These are phyloP conservation scores for Hordeum marinum DNA, from an alignment of 176 grass and related monocot species.

Conservation along the genomic window DNA sequence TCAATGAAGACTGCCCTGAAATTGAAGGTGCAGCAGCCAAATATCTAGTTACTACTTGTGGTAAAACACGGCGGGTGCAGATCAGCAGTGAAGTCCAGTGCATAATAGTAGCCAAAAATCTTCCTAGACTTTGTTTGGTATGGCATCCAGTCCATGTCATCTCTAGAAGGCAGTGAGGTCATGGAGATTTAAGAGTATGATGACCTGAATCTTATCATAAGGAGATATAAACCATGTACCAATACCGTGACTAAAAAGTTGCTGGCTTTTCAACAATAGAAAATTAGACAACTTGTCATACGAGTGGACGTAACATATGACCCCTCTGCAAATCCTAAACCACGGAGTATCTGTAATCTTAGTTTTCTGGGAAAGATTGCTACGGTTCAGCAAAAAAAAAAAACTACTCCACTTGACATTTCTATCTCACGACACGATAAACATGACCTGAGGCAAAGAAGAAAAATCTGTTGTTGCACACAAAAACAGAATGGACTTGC, in stretches of 20 bases:
- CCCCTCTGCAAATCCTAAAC: neutral
- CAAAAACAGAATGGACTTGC: neutral
- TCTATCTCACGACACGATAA: neutral
- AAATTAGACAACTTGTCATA: neutral
- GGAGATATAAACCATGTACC: neutral
- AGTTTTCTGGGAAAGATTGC: neutral
- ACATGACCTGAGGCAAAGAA: neutral
- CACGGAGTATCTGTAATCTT: neutral
- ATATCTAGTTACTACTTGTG: neutral
- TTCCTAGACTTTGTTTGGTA: neutral
- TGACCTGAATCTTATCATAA: neutral
- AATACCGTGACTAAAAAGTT: neutral
- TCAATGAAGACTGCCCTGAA: neutral
- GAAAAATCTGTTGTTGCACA: neutral
- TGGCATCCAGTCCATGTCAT: neutral
- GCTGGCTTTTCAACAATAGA: neutral
- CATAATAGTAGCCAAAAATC: neutral
- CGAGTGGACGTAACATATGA: neutral
- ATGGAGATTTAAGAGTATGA: neutral
- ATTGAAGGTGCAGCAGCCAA: conserved; percentile 4
- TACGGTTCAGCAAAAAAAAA: no score
- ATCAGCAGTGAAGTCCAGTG: neutral
- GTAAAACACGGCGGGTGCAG: neutral
- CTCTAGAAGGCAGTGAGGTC: neutral
- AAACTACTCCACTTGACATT: neutral